Base-by-base conservation (phyloP, 352 stramenopile species). In the Globisporangium parvum region DNA sequence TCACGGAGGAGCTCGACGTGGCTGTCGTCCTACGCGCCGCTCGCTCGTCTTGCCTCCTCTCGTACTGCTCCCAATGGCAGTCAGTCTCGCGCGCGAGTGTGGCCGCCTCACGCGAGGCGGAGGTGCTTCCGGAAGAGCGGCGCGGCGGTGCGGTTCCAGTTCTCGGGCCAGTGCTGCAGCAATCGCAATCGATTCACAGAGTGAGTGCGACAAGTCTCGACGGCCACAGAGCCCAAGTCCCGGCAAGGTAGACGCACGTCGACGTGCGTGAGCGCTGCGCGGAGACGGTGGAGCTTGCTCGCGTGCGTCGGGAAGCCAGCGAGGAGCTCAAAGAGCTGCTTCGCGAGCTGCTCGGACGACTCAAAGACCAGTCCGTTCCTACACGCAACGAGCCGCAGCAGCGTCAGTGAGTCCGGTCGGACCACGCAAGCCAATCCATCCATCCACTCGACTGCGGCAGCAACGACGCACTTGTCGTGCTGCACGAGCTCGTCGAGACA, bases 401-500 rank as follows among this genome's bases (percentile, higher is more conserved):
- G 23, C 10, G 31, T 31, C 2, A 47, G n/a, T n/a, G n/a, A n/a
- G n/a, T n/a, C n/a, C n/a, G n/a, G n/a, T n/a, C n/a, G n/a, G n/a
- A n/a, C n/a, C n/a, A n/a, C n/a, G n/a, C n/a, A n/a, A n/a, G n/a
- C n/a, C n/a, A n/a, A n/a, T n/a, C n/a, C n/a, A n/a, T n/a, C n/a
- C n/a, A n/a, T n/a, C n/a, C n/a, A n/a, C n/a, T n/a, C n/a, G n/a
- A n/a, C n/a, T n/a, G n/a, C n/a, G 1, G 18, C 37, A 55, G 18
- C n/a, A 51, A 33, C 2, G 44, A 69, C 91, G 73, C 97, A 98
- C 51, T 85, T 75, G 50, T 88, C 80, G 75, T 99, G 88, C 61
- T 95, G 66, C 12, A 99, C 96, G 11, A 99, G 87, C 69, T 99
- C 97, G 31, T 74, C 65, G n/a, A 99, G 69, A 60, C 94, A 98